Evolutionary conservation across 495 filamentous ascomycete genomes (phyloP).

Genomic region (Trichoderma reesei): DNA sequence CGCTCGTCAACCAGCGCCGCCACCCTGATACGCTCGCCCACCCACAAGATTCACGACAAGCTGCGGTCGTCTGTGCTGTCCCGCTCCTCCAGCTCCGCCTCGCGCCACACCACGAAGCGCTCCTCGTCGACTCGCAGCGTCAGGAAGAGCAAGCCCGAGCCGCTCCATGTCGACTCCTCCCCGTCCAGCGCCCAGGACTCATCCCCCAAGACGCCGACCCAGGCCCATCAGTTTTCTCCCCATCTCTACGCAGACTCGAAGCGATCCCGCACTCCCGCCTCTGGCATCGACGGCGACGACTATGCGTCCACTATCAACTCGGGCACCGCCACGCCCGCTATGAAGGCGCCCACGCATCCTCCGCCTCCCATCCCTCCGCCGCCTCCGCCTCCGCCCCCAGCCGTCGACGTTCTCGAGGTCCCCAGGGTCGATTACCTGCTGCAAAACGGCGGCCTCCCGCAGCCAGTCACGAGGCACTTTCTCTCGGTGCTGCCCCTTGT

Average conservation of each 20-base stretch:
- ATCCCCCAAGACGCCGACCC: conserved; percentile 48
- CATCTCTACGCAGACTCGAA: conserved; percentile 27
- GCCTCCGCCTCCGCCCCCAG: conserved; percentile 72
- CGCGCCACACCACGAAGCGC: conserved; percentile 11
- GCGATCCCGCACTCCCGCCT: conserved; percentile 13
- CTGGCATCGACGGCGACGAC: conserved; percentile 17
- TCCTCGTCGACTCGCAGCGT: conserved; percentile 38
- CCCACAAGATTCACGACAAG: conserved; percentile 15
- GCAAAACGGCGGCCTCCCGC: conserved; percentile 68
- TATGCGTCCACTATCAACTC: conserved; percentile 21
- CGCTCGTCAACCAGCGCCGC: conserved; percentile 41
- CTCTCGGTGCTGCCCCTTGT: conserved; percentile 44
- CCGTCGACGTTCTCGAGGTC: conserved; percentile 46
- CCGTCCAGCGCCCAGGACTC: conserved; percentile 42
- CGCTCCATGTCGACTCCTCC: conserved; percentile 31
- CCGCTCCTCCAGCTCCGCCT: conserved; percentile 12
- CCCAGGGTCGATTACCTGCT: conserved; percentile 86
- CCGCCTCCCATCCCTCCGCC: conserved; percentile 63
- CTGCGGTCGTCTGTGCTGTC: conserved; percentile 8
- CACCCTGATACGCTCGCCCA: conserved; percentile 25
- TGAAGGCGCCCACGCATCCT: conserved; percentile 17
- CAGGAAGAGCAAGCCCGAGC: conserved; percentile 16
- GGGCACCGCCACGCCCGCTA: conserved; percentile 28
- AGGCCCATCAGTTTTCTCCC: conserved; percentile 39
- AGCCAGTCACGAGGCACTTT: conserved; percentile 55